phyloP scores from a whole-genome alignment of 169 alveolate genomes.

The Amoebophrya sp. region DNA sequence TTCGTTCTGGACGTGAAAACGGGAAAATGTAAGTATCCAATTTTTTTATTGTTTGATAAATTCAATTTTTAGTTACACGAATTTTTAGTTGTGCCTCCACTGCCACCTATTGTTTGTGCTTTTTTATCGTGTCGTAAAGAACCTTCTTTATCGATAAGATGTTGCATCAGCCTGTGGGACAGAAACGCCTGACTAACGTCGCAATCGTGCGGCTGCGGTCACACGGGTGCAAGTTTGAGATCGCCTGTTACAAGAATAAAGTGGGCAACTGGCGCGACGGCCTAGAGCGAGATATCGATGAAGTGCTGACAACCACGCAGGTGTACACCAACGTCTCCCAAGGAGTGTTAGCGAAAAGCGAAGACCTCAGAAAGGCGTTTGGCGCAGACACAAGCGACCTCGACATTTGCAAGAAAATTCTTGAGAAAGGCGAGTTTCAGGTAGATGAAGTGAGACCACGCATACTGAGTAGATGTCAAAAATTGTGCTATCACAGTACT shows the following conservation, averaged over 20 bases:
- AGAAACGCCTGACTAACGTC: conserved; percentile 87
- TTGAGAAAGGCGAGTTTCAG: conserved; percentile 70
- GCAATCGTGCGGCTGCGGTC: conserved; percentile 82
- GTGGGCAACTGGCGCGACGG: conserved; percentile 88
- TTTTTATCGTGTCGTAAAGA: no score
- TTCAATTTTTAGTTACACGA: no score
- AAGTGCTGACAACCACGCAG: conserved; percentile 82
- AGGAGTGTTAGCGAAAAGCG: conserved; percentile 74
- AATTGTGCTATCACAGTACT: neutral
- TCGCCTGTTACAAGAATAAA: conserved; percentile 94
- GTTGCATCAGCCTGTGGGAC: conserved; percentile 80
- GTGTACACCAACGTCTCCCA: conserved; percentile 81
- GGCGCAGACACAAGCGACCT: conserved; percentile 66
- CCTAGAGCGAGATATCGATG: conserved; percentile 80
- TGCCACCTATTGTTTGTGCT: no score
- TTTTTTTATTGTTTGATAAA: no score
- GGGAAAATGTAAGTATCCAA: no score
- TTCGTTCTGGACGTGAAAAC: no score
- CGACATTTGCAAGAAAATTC: conserved; percentile 75
- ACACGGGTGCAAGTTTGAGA: conserved; percentile 82
- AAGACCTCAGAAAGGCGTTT: conserved; percentile 76
- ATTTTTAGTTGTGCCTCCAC: no score
- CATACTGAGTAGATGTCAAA: neutral
- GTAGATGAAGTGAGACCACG: no score
- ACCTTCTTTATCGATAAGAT: no score